phyloP scores from a whole-genome alignment of 2,329 filamentous ascomycete genomes.

The Fonsecaea erecta region DNA sequence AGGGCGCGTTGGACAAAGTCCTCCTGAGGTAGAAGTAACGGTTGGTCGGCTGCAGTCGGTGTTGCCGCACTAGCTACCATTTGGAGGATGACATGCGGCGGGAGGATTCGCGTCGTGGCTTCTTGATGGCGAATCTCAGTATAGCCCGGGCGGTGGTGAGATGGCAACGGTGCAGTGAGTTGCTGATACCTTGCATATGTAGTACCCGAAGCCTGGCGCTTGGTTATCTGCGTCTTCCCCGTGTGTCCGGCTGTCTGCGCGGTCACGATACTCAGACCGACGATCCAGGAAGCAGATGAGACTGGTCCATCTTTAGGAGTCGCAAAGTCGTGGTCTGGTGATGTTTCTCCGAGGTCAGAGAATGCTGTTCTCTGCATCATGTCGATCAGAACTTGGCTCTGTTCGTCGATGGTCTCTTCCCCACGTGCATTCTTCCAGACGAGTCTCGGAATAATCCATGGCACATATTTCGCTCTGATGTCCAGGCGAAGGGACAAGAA shows the following conservation, averaged over 20 bases:
- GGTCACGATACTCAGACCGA: slow-evolving; percentile 58
- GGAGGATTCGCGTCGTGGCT: slow-evolving; percentile 47
- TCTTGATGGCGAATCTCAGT: slow-evolving; percentile 48
- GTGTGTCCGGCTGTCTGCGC: slow-evolving; percentile 54
- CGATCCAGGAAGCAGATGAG: slow-evolving; percentile 55
- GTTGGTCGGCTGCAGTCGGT: slow-evolving; percentile 61
- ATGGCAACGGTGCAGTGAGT: slow-evolving; percentile 50
- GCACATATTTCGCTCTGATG: slow-evolving; percentile 81
- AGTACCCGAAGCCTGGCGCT: slow-evolving; percentile 57
- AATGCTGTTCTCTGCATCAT: slow-evolving; percentile 90
- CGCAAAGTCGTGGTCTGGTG: slow-evolving; percentile 41
- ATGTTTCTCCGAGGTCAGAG: slow-evolving; percentile 76
- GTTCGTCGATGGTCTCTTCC: slow-evolving; percentile 79
- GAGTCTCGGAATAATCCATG: slow-evolving; percentile 87
- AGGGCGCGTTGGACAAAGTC: slow-evolving; percentile 75
- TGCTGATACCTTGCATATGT: slow-evolving; percentile 56
- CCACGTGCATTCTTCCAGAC: slow-evolving; percentile 76
- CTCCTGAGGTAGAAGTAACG: slow-evolving; percentile 74
- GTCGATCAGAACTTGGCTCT: slow-evolving; percentile 90
- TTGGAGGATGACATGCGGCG: slow-evolving; percentile 53
- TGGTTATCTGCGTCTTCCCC: slow-evolving; percentile 55
- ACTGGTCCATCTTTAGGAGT: slow-evolving; percentile 51
- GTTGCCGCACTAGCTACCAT: slow-evolving; percentile 50
- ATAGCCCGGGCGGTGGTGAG: slow-evolving; percentile 51
- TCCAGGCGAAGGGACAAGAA: slow-evolving; percentile 86